Evolutionary conservation across 805 yeast species (phyloP), one percentile per base, ranked within the genome.

Genomic region (Hanseniaspora vineae): DNA sequence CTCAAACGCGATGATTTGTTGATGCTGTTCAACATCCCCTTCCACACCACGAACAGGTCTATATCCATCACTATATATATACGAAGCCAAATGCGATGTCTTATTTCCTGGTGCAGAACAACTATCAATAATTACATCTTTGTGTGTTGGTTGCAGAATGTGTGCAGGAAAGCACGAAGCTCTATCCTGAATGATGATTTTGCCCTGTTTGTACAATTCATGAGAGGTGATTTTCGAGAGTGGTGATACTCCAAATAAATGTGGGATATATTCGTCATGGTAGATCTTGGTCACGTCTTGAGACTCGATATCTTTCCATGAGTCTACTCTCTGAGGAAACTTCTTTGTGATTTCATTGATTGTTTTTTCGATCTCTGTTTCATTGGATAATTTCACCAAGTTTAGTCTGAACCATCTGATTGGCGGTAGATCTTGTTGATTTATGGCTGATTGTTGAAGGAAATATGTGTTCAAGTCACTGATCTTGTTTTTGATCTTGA

Each of bases 91-190:
- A 65, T 90, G 97, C 0, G 97, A 86, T 0, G 99, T 92, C 62
- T 92, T 94, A 64, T 92, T 92, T 5, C 99, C 99, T 4, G 99
- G 99, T 0, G 99, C 98, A 2, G 97, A 89, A 66, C 97, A 89
- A 1, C 96, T 83, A 66, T 92, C 99, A 42, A 92, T 84, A 11
- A 88, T 78, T 20, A 70, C 64, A 50, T 75, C 81, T 42, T 80
- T 82, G 3, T 76, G 69, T 0, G 60, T 48, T 0, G 90, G 85
- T 51, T 76, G 70, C 44, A 92, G 65, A 29, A 92, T 88, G 51
- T 77, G 78, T 0, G 94, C 96, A 0, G 99, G 99, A 59, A 92
- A 88, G 62, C 98, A 92, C 1, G 97, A 88, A 0, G 97, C 96
- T 46, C 98, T 70, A 60, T 92, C 98, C 65, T 92, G 99, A 51